Percentiles rank a stretch among this genome's conserved stretches.
phyloP scores from a whole-genome alignment of 768 basidiomycete genomes.

The Leccinum longicurvipes region DNA sequence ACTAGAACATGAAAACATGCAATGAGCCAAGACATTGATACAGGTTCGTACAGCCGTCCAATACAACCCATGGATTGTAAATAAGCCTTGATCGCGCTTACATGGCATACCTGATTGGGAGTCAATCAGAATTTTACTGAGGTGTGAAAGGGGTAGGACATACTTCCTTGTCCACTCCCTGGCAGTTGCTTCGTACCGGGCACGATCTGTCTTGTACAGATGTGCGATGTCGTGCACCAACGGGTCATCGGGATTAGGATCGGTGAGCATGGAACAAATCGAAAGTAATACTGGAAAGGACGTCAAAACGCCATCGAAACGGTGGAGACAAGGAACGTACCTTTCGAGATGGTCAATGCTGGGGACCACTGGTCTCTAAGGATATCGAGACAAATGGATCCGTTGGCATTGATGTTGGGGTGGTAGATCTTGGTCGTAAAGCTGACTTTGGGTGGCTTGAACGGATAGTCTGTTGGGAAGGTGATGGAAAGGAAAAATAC shows the following conservation, averaged over 20 bases:
- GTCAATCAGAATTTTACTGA: neutral
- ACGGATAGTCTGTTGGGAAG: conserved; percentile 97
- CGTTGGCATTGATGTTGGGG: conserved; percentile 99
- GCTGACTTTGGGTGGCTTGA: conserved; percentile 99
- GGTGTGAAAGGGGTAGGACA: conserved; percentile 27
- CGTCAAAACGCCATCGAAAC: neutral
- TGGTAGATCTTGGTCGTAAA: conserved; percentile 99
- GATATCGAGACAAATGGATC: conserved; percentile 98
- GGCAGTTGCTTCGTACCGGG: conserved; percentile 96
- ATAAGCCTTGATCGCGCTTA: conserved; percentile 34
- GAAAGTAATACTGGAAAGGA: conserved; percentile 75
- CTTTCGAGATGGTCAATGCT: conserved; percentile 98
- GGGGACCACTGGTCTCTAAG: conserved; percentile 99
- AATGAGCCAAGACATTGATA: conserved; percentile 32
- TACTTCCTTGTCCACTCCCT: conserved; percentile 99
- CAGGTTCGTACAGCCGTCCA: conserved; percentile 30
- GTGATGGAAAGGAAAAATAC: conserved; percentile 97
- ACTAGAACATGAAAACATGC: conserved; percentile 34
- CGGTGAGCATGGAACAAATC: conserved; percentile 99
- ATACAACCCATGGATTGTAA: conserved; percentile 31
- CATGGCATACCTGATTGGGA: conserved; percentile 46
- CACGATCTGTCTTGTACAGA: conserved; percentile 98
- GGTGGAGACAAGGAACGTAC: conserved; percentile 37
- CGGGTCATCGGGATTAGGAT: conserved; percentile 99
- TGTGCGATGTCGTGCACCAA: conserved; percentile 98